These are phyloP conservation scores for Cutaneotrichosporon mucoides DNA, from an alignment of 1,284 basidiomycete genomes.

Conservation along the genomic window DNA sequence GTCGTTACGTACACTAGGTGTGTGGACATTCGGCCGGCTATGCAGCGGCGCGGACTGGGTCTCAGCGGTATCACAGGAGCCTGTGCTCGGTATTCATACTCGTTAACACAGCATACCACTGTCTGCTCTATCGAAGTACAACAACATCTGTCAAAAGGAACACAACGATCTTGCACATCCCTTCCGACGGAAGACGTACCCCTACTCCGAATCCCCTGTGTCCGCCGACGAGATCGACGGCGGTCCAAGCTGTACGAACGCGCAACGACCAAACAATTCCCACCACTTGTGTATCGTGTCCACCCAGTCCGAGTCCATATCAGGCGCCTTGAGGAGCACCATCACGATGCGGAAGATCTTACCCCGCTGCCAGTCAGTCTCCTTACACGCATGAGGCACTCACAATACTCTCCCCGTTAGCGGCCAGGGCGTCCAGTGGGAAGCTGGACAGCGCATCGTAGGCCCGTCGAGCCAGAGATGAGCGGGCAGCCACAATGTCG, in stretches of 20 bases:
- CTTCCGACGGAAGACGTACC: too few relatives aligned
- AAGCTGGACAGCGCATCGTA: constrained; percentile 28
- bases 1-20: too few relatives aligned
- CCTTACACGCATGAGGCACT: neutral
- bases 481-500: constrained; percentile 19
- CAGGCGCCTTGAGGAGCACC: constrained; percentile 21
- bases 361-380: constrained; percentile 15
- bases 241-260: constrained; percentile 31
- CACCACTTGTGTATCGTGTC: constrained; percentile 30
- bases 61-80: too few relatives aligned
- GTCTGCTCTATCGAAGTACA: too few relatives aligned
- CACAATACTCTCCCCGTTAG: constrained; percentile 35
- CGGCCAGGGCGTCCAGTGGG: constrained; percentile 30
- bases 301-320: constrained; percentile 19
- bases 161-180: too few relatives aligned
- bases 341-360: constrained; percentile 30
- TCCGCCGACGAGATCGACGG: neutral
- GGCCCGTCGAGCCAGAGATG: constrained; percentile 23
- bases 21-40: too few relatives aligned
- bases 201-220: too few relatives aligned
- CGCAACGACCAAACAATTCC: constrained; percentile 23
- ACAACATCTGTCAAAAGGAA: too few relatives aligned
- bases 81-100: too few relatives aligned
- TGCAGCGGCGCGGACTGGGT: too few relatives aligned
- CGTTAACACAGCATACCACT: too few relatives aligned